phyloP scores from a whole-genome alignment of 352 stramenopile genomes.

The Plasmopara muralis region DNA sequence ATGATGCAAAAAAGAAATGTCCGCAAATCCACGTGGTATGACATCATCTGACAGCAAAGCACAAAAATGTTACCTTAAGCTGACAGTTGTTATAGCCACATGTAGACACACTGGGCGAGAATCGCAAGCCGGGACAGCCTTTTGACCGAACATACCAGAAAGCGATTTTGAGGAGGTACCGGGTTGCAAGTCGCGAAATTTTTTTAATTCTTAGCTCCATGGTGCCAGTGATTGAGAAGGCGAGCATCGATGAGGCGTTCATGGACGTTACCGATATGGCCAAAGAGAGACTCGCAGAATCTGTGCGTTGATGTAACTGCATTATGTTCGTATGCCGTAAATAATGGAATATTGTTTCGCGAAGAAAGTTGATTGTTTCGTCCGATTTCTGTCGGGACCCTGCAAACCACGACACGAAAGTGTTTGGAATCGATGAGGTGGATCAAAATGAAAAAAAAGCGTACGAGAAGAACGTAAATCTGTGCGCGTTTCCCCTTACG shows the following conservation, averaged over 20 bases:
- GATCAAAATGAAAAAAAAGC: background rate
- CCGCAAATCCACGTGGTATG: slow-evolving; percentile 69
- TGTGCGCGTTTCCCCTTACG: slow-evolving; percentile 49
- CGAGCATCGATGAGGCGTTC: slow-evolving; percentile 78
- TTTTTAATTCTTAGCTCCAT: slow-evolving; percentile 53
- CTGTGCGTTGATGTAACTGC: slow-evolving; percentile 18
- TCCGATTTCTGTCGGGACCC: slow-evolving; percentile 58
- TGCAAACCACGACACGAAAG: slow-evolving; percentile 55
- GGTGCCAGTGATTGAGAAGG: slow-evolving; percentile 58
- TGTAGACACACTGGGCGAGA: slow-evolving; percentile 77
- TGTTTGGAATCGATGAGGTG: slow-evolving; percentile 51
- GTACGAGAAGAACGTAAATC: slow-evolving; percentile 12
- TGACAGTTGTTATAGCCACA: slow-evolving; percentile 46
- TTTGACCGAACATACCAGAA: slow-evolving; percentile 80
- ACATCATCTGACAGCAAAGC: background rate
- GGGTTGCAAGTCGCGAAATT: slow-evolving; percentile 69
- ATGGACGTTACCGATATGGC: slow-evolving; percentile 72
- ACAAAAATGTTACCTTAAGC: background rate
- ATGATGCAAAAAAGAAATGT: slow-evolving; percentile 61
- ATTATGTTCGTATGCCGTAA: too few species aligned
- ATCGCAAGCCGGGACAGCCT: slow-evolving; percentile 45
- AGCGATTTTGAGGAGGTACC: slow-evolving; percentile 71
- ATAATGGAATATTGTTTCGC: slow-evolving; percentile 1
- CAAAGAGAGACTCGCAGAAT: slow-evolving; percentile 38
- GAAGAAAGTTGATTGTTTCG: slow-evolving; percentile 33